phyloP scores from a whole-genome alignment of 1,139 yeast species.

The Starmera stellimalicola region DNA sequence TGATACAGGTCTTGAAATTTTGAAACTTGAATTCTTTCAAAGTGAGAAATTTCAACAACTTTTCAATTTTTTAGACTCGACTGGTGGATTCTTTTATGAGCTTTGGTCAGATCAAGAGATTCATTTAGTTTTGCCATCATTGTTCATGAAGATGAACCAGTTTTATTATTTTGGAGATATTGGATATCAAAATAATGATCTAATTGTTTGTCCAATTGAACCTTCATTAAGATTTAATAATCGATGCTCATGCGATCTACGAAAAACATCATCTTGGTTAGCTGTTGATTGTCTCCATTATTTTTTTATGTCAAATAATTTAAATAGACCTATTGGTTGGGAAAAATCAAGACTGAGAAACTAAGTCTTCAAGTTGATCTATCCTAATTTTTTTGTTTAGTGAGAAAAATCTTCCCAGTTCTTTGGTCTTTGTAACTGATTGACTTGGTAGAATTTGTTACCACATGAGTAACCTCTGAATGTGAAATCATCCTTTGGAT shows the following conservation, averaged over 20 bases:
- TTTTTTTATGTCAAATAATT: too few relatives aligned
- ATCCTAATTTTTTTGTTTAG: too few relatives aligned
- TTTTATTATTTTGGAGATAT: constrained; percentile 76
- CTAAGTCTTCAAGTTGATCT: too few relatives aligned
- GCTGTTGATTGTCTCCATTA: too few relatives aligned
- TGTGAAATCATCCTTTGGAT: constrained; percentile 66
- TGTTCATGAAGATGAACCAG: constrained; percentile 56
- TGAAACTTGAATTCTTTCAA: constrained; percentile 43
- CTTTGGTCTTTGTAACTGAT: constrained; percentile 50
- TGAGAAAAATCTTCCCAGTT: constrained; percentile 57
- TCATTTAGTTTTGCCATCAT: constrained; percentile 75
- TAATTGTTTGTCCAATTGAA: constrained; percentile 69
- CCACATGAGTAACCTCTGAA: constrained; percentile 83
- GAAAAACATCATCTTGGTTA: too few relatives aligned
- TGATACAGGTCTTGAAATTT: constrained; percentile 57
- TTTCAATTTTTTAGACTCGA: constrained; percentile 39
- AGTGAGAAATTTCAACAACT: constrained; percentile 36
- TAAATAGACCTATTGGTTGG: too few relatives aligned
- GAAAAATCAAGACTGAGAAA: too few relatives aligned
- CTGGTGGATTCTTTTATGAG: constrained; percentile 55
- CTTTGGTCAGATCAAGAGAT: constrained; percentile 78
- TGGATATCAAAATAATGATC: constrained; percentile 77
- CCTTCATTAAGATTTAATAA: constrained; percentile 39
- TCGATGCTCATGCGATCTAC: constrained; percentile 62
- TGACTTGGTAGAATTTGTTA: constrained; percentile 51